Conservation (phyloP, 805 yeast genomes). For the Pichia ethanolica region DNA sequence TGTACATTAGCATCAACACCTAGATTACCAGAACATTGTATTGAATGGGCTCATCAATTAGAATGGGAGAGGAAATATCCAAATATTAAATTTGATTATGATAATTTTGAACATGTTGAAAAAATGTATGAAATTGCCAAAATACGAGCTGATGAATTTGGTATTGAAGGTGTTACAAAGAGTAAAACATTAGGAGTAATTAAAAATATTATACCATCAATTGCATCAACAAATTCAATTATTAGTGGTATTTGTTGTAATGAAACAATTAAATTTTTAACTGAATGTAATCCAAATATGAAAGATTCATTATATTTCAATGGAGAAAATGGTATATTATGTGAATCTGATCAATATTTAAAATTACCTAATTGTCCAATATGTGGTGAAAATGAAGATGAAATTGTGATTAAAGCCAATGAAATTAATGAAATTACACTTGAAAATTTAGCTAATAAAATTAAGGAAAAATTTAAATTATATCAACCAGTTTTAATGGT, state of each 20-base stretch:
- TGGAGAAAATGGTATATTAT: slow-evolving; percentile 73
- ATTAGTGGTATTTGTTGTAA: slow-evolving; percentile 85
- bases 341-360: slow-evolving; percentile 62
- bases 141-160: slow-evolving; percentile 54
- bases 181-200: slow-evolving; percentile 77
- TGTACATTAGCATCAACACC: slow-evolving; percentile 95
- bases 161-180: slow-evolving; percentile 70
- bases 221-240: slow-evolving; percentile 89
- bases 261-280: slow-evolving; percentile 73
- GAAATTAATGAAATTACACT: slow-evolving; percentile 6
- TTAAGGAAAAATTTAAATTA: slow-evolving; percentile 12
- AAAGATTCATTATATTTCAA: slow-evolving; percentile 82
- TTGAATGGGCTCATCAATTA: slow-evolving; percentile 78
- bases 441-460: slow-evolving; percentile 11
- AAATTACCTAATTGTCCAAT: slow-evolving; percentile 62
- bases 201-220: slow-evolving; percentile 87
- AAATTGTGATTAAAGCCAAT: slow-evolving; percentile 5
- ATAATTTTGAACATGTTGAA: slow-evolving; percentile 55
- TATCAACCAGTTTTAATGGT: slow-evolving; percentile 17
- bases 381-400: slow-evolving; percentile 44
- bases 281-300: slow-evolving; percentile 58
- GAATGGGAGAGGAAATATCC: slow-evolving; percentile 58
- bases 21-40: slow-evolving; percentile 88
- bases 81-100: slow-evolving; percentile 53
- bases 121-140: slow-evolving; percentile 52